A percentile compares a stretch with the other conserved stretches of the same genome.
Conservation (phyloP, 768 basidiomycete species). For the Zangia roseola region DNA sequence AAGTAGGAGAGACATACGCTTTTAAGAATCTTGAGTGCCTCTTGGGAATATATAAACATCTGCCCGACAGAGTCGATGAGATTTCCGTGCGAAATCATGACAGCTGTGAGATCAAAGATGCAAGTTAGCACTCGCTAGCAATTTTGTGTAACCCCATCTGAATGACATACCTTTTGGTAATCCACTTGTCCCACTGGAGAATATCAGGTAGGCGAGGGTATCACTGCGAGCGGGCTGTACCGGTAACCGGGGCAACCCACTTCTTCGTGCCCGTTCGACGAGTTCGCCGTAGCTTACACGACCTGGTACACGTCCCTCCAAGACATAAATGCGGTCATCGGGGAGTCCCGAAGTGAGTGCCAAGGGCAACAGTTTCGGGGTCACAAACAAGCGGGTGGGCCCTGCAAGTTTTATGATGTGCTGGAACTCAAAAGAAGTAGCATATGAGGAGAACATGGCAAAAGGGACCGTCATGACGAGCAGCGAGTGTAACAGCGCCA, state of each 20-base stretch:
- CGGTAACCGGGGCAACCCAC: slow-evolving; percentile 39
- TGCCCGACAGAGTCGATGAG: slow-evolving; percentile 48
- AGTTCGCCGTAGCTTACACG: slow-evolving; percentile 45
- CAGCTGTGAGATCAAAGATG: slow-evolving; percentile 38
- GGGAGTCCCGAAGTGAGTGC: slow-evolving; percentile 39
- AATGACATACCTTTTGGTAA: slow-evolving; percentile 61
- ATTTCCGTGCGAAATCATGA: slow-evolving; percentile 73
- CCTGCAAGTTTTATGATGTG: slow-evolving; percentile 48
- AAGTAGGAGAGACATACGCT: slow-evolving; percentile 33
- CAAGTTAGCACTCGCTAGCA: slow-evolving; percentile 1
- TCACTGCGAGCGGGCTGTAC: slow-evolving; percentile 46
- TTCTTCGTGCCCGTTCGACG: slow-evolving; percentile 38
- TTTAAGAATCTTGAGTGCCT: slow-evolving; percentile 32
- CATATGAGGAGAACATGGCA: slow-evolving; percentile 50
- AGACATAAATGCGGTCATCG: slow-evolving; percentile 45
- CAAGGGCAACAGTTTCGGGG: slow-evolving; percentile 41
- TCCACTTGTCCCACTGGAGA: slow-evolving; percentile 79
- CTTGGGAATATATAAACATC: slow-evolving; percentile 29
- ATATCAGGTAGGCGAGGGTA: slow-evolving; percentile 67
- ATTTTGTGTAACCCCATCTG: no score
- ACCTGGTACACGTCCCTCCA: slow-evolving; percentile 43
- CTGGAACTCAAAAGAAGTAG: slow-evolving; percentile 56
- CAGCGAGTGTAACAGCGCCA: slow-evolving; percentile 48
- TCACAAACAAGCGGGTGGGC: slow-evolving; percentile 54
- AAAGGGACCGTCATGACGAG: slow-evolving; percentile 51